A percentile compares a stretch with the other conserved stretches of the same genome.
These are phyloP conservation scores for Syzygium jambos DNA, from an alignment of 345 rosid species.

Conservation along the genomic window DNA sequence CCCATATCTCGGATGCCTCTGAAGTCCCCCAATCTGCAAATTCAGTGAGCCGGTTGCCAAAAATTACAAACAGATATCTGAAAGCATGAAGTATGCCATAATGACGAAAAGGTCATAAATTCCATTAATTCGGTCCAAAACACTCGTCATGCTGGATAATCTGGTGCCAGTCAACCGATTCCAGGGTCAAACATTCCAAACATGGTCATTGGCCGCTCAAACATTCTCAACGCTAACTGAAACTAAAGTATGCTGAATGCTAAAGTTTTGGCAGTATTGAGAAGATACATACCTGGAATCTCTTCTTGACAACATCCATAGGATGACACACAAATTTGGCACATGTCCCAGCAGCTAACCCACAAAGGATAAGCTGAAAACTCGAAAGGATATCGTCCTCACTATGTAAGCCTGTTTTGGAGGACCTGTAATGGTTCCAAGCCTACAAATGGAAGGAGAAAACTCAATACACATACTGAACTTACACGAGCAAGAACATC, in stretches of 20 bases:
- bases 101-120: background rate
- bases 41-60: background rate
- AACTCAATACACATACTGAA: background rate
- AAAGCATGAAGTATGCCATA: background rate
- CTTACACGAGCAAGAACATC: background rate
- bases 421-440: conserved; percentile 46
- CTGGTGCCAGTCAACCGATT: background rate
- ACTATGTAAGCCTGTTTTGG: conserved; percentile 20
- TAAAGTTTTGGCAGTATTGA: background rate
- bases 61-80: background rate
- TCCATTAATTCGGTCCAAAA: background rate
- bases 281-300: conserved; percentile 67
- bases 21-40: conserved; percentile 77
- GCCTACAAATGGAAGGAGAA: conserved; percentile 25
- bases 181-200: background rate
- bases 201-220: background rate
- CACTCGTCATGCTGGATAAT: background rate
- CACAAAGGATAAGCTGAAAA: conserved; percentile 79
- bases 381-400: conserved; percentile 48
- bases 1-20: conserved; percentile 83
- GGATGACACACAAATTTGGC: conserved; percentile 99
- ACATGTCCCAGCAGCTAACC: conserved; percentile 90
- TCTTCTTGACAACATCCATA: conserved; percentile 91
- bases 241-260: background rate
- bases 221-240: background rate